Conservation (phyloP, 2,329 filamentous ascomycete species). For the Diaporthe velutina region DNA sequence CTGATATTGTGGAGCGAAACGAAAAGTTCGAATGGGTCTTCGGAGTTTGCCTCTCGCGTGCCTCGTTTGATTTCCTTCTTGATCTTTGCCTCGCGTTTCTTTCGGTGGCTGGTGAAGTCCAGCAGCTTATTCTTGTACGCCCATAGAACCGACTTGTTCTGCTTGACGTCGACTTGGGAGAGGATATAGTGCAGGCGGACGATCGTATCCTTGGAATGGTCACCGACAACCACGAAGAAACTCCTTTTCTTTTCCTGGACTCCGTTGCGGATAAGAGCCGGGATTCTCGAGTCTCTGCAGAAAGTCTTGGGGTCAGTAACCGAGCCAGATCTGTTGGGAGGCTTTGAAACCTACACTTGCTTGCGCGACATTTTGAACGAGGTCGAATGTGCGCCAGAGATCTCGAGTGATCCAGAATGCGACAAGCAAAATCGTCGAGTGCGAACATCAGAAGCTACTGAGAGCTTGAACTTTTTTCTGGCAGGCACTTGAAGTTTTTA, state of each 20-base stretch:
- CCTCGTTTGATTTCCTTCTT: conserved; percentile 98
- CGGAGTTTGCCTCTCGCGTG: conserved; percentile 89
- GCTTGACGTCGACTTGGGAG: conserved; percentile 88
- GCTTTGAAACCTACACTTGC: conserved; percentile 59
- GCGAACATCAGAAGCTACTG: conserved; percentile 15
- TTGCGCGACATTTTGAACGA: conserved; percentile 69
- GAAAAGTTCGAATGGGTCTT: conserved; percentile 98
- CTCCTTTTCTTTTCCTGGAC: conserved; percentile 96
- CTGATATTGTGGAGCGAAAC: conserved; percentile 96
- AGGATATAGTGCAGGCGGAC: conserved; percentile 94
- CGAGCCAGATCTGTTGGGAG: not conserved
- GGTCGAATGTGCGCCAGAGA: conserved; percentile 34
- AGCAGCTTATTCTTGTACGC: conserved; percentile 98
- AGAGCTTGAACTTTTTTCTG: conserved; percentile 38
- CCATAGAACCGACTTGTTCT: conserved; percentile 97
- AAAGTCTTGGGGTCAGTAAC: conserved; percentile 26
- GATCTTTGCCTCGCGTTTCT: conserved; percentile 98
- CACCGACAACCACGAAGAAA: conserved; percentile 97
- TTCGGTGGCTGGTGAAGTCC: conserved; percentile 93
- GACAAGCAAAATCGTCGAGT: conserved; percentile 1
- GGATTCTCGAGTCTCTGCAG: conserved; percentile 86
- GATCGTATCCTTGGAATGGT: conserved; percentile 95
- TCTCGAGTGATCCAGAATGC: conserved; percentile 29
- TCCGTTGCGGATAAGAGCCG: conserved; percentile 90
- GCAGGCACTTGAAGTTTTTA: conserved; percentile 38